Evolutionary conservation across 805 yeast genomes (phyloP).

Genomic region (Schizosaccharomyces osmophilus): DNA sequence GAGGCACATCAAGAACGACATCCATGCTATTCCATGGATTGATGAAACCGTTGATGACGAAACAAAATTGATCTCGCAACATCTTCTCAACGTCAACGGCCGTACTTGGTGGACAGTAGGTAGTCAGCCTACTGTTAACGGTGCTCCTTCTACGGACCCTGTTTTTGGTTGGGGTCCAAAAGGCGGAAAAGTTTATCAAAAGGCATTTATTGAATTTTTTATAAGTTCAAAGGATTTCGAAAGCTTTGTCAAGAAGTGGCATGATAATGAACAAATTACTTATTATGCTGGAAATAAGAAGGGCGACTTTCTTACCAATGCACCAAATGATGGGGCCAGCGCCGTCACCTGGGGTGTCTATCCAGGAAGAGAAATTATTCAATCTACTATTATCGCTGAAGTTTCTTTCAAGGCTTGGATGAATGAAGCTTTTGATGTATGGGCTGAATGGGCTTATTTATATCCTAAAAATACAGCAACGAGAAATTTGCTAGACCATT

Average conservation of each 20-base stretch:
- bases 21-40: constrained; percentile 71
- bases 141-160: constrained; percentile 51
- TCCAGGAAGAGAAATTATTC: constrained; percentile 70
- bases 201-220: constrained; percentile 79
- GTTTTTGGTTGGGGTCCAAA: constrained; percentile 95
- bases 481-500: constrained; percentile 33
- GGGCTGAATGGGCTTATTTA: constrained; percentile 77
- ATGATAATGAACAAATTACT: constrained; percentile 25
- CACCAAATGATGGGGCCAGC: constrained; percentile 18
- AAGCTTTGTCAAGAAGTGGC: constrained; percentile 28
- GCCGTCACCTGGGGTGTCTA: constrained; percentile 98
- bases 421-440: constrained; percentile 77
- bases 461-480: constrained; percentile 32
- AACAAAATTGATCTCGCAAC: constrained; percentile 79
- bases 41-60: constrained; percentile 58
- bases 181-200: constrained; percentile 72
- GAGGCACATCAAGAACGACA: constrained; percentile 43
- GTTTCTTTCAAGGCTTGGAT: constrained; percentile 87
- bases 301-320: constrained; percentile 36
- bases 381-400: constrained; percentile 75
- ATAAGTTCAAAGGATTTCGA: constrained; percentile 54
- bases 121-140: constrained; percentile 86
- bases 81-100: constrained; percentile 53
- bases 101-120: constrained; percentile 58
- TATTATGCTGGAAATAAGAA: constrained; percentile 49